phyloP scores from a whole-genome alignment of 257 asterid genomes.

The Rhazya stricta region DNA sequence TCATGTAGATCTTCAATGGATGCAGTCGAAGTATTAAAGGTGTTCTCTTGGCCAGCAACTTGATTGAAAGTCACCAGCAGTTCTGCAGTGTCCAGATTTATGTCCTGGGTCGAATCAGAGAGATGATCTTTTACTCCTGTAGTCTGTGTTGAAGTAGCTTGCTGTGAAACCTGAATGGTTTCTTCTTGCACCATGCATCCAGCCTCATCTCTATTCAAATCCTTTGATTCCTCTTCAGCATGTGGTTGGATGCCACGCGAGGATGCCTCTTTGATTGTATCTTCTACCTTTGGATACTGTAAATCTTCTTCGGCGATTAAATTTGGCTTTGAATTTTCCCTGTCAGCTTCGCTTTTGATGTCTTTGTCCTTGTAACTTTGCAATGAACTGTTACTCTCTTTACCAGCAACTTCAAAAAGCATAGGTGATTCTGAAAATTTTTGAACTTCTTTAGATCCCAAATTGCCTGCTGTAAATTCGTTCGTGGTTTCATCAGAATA shows the following conservation, averaged over 20 bases:
- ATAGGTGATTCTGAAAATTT: slow-evolving; percentile 8
- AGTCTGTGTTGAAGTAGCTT: background rate
- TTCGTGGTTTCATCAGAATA: slow-evolving; percentile 1
- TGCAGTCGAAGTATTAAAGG: background rate
- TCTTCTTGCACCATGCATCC: slow-evolving; percentile 10
- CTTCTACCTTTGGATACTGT: background rate
- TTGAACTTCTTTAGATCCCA: slow-evolving; percentile 6
- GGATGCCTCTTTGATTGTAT: background rate
- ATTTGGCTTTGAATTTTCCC: background rate
- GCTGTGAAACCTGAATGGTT: slow-evolving; percentile 1
- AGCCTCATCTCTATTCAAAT: slow-evolving; percentile 4
- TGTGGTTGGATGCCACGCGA: background rate
- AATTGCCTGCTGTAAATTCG: slow-evolving; percentile 9
- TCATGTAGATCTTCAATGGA: background rate
- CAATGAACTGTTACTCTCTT: slow-evolving; percentile 14
- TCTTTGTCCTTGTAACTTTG: slow-evolving; percentile 4
- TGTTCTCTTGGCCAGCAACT: background rate
- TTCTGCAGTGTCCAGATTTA: background rate
- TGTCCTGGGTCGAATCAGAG: background rate
- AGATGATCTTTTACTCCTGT: background rate
- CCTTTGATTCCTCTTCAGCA: slow-evolving; percentile 15
- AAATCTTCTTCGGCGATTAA: slow-evolving; percentile 12
- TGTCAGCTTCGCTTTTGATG: slow-evolving; percentile 6
- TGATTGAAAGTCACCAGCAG: background rate
- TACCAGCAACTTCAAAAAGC: slow-evolving; percentile 13